phyloP scores from a whole-genome alignment of 2,329 filamentous ascomycete species.

The Fusarium keratoplasticum region DNA sequence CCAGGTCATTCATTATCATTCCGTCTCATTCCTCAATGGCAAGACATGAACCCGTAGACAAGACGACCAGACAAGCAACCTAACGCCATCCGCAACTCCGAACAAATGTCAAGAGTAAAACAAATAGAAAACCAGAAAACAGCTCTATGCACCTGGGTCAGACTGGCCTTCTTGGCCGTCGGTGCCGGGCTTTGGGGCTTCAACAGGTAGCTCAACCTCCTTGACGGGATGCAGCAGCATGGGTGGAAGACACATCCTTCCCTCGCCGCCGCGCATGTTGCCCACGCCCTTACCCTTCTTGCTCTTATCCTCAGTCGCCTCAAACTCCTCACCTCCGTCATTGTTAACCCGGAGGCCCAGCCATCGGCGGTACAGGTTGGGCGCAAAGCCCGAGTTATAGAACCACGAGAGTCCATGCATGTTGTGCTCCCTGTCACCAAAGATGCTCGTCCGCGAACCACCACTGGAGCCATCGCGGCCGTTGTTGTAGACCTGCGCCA shows the following conservation, averaged over 20 bases:
- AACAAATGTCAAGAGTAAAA: constrained; percentile 10
- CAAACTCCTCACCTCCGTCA: constrained; percentile 81
- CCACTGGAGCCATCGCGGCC: constrained; percentile 80
- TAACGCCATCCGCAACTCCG: constrained; percentile 31
- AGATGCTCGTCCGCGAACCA: constrained; percentile 78
- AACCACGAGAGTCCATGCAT: constrained; percentile 91
- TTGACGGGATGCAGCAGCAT: constrained; percentile 94
- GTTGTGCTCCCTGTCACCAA: constrained; percentile 89
- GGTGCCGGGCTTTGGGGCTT: constrained; percentile 62
- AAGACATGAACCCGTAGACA: constrained; percentile 33
- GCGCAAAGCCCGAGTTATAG: constrained; percentile 86
- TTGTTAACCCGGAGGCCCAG: constrained; percentile 84
- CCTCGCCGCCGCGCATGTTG: constrained; percentile 75
- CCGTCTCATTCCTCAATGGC: constrained; percentile 30
- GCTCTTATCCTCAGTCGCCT: constrained; percentile 67
- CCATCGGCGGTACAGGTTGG: constrained; percentile 87
- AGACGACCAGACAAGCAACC: constrained; percentile 12
- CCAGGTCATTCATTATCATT: constrained; percentile 41
- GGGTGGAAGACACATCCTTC: constrained; percentile 89
- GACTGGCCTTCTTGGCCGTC: constrained; percentile 51
- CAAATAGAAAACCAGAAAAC: constrained; percentile 4
- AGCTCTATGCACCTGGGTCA: constrained; percentile 56
- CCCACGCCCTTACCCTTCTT: constrained; percentile 62
- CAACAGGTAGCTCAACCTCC: constrained; percentile 74
- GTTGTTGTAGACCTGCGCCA: constrained; percentile 83